Evolutionary conservation across 805 yeast genomes (phyloP).

Genomic region (Suhomyces sp.): DNA sequence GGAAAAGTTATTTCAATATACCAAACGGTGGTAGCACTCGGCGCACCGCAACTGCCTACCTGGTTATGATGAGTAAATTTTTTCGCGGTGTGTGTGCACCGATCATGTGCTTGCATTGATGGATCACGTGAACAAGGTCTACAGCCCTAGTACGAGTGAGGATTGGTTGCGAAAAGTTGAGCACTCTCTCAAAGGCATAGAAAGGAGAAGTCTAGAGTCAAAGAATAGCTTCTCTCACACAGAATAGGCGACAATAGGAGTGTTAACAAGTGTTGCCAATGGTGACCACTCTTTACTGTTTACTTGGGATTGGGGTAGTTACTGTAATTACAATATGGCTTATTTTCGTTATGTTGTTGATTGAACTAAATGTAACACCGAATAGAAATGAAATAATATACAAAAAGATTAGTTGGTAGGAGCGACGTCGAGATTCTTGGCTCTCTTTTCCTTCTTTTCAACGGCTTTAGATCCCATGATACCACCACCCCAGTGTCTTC

Average conservation of each 20-base stretch:
- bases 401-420: constrained; percentile 6
- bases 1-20: constrained; percentile 6
- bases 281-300: no score
- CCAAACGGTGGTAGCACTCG: constrained; percentile 1
- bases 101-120: not conserved
- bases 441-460: constrained; percentile 77
- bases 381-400: no score
- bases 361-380: no score
- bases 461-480: constrained; percentile 91
- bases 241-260: no score
- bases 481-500: constrained; percentile 99
- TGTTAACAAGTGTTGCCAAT: no score
- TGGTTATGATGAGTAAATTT: constrained; percentile 3
- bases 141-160: no score
- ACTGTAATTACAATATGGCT: no score
- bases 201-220: not conserved
- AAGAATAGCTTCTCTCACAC: no score
- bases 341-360: no score
- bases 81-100: constrained; percentile 5
- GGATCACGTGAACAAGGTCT: constrained; percentile 7
- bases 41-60: constrained; percentile 8
- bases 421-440: constrained; percentile 49
- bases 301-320: no score
- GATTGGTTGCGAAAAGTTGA: no score
- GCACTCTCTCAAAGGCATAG: no score